A percentile compares a stretch with the other conserved stretches of the same genome.
Conservation (phyloP, 2,329 filamentous ascomycete species). For the Calonectria henricotiae region DNA sequence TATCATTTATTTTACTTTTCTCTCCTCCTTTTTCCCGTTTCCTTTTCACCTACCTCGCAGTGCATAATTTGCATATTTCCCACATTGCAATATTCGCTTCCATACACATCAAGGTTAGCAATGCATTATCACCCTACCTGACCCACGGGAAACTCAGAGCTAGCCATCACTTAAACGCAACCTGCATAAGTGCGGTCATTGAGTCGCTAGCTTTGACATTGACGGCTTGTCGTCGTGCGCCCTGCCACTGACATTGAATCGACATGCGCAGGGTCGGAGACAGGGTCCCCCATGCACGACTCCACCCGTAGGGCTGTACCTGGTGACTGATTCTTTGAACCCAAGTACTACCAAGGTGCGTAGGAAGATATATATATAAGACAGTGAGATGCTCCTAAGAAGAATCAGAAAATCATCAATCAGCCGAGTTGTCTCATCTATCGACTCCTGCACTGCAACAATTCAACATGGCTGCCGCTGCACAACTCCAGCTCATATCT, state of each 20-base stretch:
- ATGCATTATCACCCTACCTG: background rate
- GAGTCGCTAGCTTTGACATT: conserved; percentile 8
- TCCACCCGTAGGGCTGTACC: conserved; percentile 44
- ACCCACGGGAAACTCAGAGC: background rate
- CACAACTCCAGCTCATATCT: conserved; percentile 51
- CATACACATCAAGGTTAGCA: no score
- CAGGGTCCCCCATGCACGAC: conserved; percentile 20
- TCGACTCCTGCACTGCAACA: background rate
- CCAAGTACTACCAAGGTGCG: background rate
- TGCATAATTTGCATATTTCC: no score
- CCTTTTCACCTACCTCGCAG: background rate
- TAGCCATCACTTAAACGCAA: background rate
- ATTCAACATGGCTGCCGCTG: conserved; percentile 55
- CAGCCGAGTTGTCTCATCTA: background rate
- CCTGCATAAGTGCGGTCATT: background rate
- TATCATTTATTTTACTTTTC: background rate
- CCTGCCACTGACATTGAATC: conserved; percentile 46
- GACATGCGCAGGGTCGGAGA: conserved; percentile 16
- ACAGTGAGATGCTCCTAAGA: background rate
- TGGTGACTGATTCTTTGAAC: conserved; percentile 5
- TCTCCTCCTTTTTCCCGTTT: background rate
- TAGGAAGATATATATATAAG: background rate
- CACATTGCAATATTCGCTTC: background rate
- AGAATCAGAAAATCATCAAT: background rate
- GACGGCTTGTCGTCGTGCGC: conserved; percentile 32